phyloP scores from a whole-genome alignment of 73 alveolate genomes.

The Paramecium octaurelia region DNA sequence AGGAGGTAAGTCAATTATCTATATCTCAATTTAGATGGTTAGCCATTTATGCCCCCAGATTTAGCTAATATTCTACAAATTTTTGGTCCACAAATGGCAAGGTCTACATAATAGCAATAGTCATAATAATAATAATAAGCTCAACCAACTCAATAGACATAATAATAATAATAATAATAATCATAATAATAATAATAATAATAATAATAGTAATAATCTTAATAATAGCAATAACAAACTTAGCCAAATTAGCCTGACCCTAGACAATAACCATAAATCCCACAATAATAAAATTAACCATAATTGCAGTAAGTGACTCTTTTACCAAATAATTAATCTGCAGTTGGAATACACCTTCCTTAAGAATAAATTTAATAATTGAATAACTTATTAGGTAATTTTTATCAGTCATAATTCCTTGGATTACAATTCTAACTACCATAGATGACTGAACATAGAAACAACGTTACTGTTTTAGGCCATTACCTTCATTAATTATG shows the following conservation, averaged over 20 bases:
- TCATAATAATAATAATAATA: background rate
- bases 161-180: background rate
- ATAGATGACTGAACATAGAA: background rate
- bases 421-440: background rate
- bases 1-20: background rate
- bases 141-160: background rate
- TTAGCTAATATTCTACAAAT: background rate
- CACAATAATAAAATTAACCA: background rate
- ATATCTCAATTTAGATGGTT: background rate
- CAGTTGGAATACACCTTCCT: background rate
- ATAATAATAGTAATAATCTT: background rate
- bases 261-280: background rate
- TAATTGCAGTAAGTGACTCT: background rate
- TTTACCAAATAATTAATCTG: background rate
- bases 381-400: background rate
- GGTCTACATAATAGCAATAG: background rate
- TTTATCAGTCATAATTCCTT: background rate
- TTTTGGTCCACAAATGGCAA: background rate
- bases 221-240: background rate
- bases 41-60: background rate
- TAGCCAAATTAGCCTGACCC: background rate
- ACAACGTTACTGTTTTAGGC: slow-evolving; percentile 26
- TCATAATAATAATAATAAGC: background rate
- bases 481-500: background rate
- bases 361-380: background rate